These are phyloP conservation scores for Ascosphaera apis DNA, from an alignment of 2,329 filamentous ascomycete species.

Conservation along the genomic window DNA sequence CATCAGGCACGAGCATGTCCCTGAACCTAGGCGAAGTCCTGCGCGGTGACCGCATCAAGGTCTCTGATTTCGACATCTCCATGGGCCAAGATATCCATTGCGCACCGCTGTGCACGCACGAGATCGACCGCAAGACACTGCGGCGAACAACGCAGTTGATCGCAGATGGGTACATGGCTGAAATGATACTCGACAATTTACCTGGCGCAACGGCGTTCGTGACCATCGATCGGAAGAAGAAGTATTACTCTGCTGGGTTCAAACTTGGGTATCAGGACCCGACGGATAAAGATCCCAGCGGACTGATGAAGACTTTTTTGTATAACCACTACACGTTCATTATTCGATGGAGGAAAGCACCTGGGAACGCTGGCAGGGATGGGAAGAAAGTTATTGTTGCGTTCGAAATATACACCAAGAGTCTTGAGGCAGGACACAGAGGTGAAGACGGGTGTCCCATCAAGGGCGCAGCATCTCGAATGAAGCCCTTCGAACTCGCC, in stretches of 20 bases:
- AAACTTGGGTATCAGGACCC: constrained; percentile 60
- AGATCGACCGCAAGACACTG: constrained; percentile 41
- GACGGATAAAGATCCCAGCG: constrained; percentile 32
- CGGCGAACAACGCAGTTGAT: constrained; percentile 49
- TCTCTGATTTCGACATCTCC: constrained; percentile 58
- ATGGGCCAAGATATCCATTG: constrained; percentile 58
- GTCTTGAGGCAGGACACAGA: constrained; percentile 41
- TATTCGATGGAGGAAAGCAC: constrained; percentile 50
- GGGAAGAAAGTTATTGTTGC: constrained; percentile 65
- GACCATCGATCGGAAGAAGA: constrained; percentile 59
- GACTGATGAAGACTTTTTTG: constrained; percentile 44
- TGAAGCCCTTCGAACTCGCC: constrained; percentile 45
- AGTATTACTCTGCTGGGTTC: constrained; percentile 79
- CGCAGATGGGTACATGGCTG: constrained; percentile 57
- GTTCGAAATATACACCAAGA: constrained; percentile 80
- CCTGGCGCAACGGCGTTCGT: constrained; percentile 77
- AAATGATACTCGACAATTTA: constrained; percentile 86
- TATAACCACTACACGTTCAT: constrained; percentile 81
- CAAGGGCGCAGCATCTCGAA: constrained; percentile 31
- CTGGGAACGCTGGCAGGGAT: constrained; percentile 41
- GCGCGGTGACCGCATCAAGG: constrained; percentile 63
- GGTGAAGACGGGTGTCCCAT: constrained; percentile 45
- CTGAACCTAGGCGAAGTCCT: constrained; percentile 74
- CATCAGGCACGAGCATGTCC: constrained; percentile 54
- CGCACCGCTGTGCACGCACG: constrained; percentile 45